Base-by-base conservation (phyloP, 208 protist species). In the Acanthamoeba royreba region DNA sequence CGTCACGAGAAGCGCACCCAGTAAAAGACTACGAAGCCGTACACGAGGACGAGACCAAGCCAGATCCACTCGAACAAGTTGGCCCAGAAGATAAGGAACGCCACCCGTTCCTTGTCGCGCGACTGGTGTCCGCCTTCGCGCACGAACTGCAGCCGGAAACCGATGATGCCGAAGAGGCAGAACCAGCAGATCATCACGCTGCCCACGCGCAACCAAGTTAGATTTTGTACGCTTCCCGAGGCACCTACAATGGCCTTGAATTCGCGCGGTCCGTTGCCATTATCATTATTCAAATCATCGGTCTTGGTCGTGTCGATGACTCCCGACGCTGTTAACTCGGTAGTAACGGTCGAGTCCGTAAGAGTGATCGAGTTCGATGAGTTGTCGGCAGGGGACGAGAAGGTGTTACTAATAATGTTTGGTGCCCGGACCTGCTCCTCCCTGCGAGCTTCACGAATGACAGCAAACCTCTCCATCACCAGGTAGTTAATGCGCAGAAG, bases 91-190 rank as follows among this genome's bases (percentile, higher is more conserved):
- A 79, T 79, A 40, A 79, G 66, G 35, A 79, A 79, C 9, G 38
- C 66, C 66, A 79, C 66, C 38, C 66, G 66, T 40, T 79, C 66
- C 66, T 79, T 79, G 66, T 79, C 66, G 17, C 66, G n/a, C 66
- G 66, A 79, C 66, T 79, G 66, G 66, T 79, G 66, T 33, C 66
- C 66, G 66, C 66, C 66, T 40, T 79, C 66, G 38, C 66, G 4
- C 66, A 79, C 66, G 66, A 79, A 79, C 66, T 79, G 66, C 19
- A 79, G 66, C 38, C 66, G 66, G 66, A 79, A 79, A 40, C 66
- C 66, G 66, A 79, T 79, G 66, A 79, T 79, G n/a, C 66, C 66
- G 17, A 79, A 46, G n/a, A 79, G 66, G 66, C 66, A 79, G 66
- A 79, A 79, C 66, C 66, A 79, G 66, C 66, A 79, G 4, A 15